These are phyloP conservation scores for Leishmania aethiopica DNA, from an alignment of 208 protist species.

Conservation along the genomic window DNA sequence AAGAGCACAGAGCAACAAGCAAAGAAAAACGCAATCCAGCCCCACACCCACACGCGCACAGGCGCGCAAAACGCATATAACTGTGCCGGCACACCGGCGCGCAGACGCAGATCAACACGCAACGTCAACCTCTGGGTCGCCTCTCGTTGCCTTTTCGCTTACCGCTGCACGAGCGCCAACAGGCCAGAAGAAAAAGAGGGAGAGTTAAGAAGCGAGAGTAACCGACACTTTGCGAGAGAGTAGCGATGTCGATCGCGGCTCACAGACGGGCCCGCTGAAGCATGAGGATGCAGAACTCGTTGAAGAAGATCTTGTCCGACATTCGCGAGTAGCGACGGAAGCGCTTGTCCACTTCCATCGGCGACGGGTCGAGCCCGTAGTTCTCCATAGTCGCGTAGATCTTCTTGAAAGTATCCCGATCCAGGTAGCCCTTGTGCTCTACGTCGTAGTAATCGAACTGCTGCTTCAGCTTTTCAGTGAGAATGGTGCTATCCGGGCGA, in stretches of 20 bases:
- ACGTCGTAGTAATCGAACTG: conserved; percentile 67
- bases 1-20: background rate
- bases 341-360: conserved; percentile 50
- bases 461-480: conserved; percentile 63
- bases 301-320: conserved; percentile 62
- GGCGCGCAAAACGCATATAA: background rate
- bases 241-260: conserved; percentile 6
- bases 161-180: background rate
- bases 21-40: background rate
- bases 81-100: background rate
- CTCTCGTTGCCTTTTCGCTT: background rate
- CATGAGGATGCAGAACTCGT: conserved; percentile 89
- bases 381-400: conserved; percentile 79
- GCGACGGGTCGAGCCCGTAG: conserved; percentile 65
- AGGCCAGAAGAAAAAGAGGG: background rate
- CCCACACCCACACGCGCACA: background rate
- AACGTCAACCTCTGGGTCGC: background rate
- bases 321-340: conserved; percentile 55
- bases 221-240: background rate
- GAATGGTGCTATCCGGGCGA: conserved; percentile 17
- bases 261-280: conserved; percentile 84
- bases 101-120: background rate
- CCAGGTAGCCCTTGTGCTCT: conserved; percentile 61
- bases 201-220: background rate
- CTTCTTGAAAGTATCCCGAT: conserved; percentile 74